Conservation (phyloP, 2,329 filamentous ascomycete genomes). For the Fusarium tuaranense region DNA sequence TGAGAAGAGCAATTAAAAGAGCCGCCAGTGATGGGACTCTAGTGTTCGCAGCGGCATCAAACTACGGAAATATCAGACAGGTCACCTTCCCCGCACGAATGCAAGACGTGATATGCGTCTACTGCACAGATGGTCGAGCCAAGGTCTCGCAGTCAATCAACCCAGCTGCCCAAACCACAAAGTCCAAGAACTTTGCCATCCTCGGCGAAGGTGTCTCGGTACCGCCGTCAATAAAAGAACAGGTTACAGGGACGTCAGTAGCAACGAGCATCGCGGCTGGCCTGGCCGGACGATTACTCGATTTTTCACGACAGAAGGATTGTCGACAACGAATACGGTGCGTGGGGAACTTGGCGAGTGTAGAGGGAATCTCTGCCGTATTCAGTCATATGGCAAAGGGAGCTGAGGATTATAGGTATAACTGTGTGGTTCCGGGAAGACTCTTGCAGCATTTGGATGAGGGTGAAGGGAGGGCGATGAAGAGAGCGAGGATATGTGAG, state of each 20-base stretch:
- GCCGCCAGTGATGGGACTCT: constrained; percentile 4
- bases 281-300: constrained; percentile 8
- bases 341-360: neutral
- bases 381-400: constrained; percentile 17
- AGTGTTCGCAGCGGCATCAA: constrained; percentile 17
- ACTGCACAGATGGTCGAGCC: constrained; percentile 9
- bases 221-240: neutral
- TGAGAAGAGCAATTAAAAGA: constrained; percentile 10
- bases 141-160: constrained; percentile 16
- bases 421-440: constrained; percentile 12
- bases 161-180: constrained; percentile 2
- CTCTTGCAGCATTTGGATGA: constrained; percentile 14
- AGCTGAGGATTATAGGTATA: constrained; percentile 6
- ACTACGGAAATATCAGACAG: constrained; percentile 19
- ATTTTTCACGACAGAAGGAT: constrained; percentile 20
- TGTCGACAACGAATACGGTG: neutral
- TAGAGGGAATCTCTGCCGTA: constrained; percentile 9
- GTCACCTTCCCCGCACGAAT: constrained; percentile 18
- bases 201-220: constrained; percentile 11
- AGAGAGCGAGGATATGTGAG: constrained; percentile 14
- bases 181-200: constrained; percentile 22
- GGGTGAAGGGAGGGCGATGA: neutral
- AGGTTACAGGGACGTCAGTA: constrained; percentile 9
- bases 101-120: constrained; percentile 20
- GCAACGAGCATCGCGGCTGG: constrained; percentile 17